Conservation (phyloP, 2,329 filamentous ascomycete species). For the Epichloe brachyelytri region DNA sequence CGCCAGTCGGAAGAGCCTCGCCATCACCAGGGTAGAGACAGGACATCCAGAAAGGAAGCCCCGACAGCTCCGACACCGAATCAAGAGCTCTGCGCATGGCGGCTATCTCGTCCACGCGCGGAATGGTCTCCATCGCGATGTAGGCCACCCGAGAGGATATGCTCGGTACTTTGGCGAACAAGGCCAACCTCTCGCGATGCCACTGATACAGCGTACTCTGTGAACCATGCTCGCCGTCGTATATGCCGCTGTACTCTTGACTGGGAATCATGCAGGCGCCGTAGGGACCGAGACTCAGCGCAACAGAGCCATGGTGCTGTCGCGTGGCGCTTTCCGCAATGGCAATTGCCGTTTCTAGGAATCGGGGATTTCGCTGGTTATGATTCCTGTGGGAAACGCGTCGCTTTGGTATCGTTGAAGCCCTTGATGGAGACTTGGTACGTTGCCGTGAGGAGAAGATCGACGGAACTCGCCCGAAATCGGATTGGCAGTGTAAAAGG, state of each 20-base stretch:
- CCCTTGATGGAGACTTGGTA: slow-evolving; percentile 50
- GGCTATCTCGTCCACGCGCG: slow-evolving; percentile 46
- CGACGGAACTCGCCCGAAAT: slow-evolving; percentile 42
- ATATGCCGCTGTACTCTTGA: slow-evolving; percentile 51
- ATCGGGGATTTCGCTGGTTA: slow-evolving; percentile 24
- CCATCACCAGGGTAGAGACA: slow-evolving; percentile 43
- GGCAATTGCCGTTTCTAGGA: slow-evolving; percentile 29
- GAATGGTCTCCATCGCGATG: slow-evolving; percentile 54
- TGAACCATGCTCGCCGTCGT: slow-evolving; percentile 36
- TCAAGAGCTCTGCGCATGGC: slow-evolving; percentile 37
- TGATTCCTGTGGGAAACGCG: slow-evolving; percentile 30
- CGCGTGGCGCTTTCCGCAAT: slow-evolving; percentile 27
- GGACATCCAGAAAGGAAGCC: slow-evolving; percentile 44
- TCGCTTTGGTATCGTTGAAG: slow-evolving; percentile 36
- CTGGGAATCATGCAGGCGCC: slow-evolving; percentile 54
- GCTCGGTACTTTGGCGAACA: slow-evolving; percentile 32
- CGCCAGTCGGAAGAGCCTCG: slow-evolving; percentile 44
- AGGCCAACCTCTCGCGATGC: slow-evolving; percentile 40
- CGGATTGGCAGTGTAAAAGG: slow-evolving; percentile 40
- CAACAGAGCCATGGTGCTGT: slow-evolving; percentile 24
- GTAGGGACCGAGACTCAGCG: slow-evolving; percentile 52
- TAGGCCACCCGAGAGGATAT: slow-evolving; percentile 33
- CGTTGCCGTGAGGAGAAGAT: slow-evolving; percentile 54
- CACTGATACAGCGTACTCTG: slow-evolving; percentile 35
- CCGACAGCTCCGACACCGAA: slow-evolving; percentile 13